These are phyloP conservation scores for Liquidambar formosana DNA, from an alignment of 164 flowering plant species.

Conservation along the genomic window DNA sequence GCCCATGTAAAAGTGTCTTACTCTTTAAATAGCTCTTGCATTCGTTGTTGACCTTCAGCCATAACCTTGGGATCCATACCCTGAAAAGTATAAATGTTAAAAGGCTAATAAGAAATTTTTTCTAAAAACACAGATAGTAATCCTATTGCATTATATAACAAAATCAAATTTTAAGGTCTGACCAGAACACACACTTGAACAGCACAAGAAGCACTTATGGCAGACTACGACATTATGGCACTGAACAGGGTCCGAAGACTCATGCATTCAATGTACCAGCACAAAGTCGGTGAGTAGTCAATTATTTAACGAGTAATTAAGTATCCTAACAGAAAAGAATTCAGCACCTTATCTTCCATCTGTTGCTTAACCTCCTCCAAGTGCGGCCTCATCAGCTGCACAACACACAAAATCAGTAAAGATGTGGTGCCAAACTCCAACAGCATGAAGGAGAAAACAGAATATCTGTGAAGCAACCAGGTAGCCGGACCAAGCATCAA, in stretches of 20 bases:
- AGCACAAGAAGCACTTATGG: no score
- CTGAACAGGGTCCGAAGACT: no score
- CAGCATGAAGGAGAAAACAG: not conserved
- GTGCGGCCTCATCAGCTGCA: slow-evolving; percentile 77
- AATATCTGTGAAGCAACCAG: no score
- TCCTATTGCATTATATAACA: no score
- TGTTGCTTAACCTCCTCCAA: slow-evolving; percentile 65
- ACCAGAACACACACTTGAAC: no score
- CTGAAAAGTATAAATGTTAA: slow-evolving; percentile 34
- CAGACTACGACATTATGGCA: no score
- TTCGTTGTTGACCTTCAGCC: slow-evolving; percentile 52
- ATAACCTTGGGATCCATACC: slow-evolving; percentile 55
- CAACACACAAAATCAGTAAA: not conserved
- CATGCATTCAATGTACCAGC: no score
- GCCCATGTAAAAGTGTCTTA: slow-evolving; percentile 41
- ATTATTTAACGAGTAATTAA: not conserved
- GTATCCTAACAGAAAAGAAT: not conserved
- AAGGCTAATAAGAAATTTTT: slow-evolving; percentile 4
- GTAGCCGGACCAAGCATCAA: no score
- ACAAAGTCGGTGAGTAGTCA: no score
- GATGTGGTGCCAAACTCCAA: not conserved
- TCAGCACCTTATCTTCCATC: slow-evolving; percentile 50
- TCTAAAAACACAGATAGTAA: no score
- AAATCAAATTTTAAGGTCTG: no score
- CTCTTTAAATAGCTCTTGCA: slow-evolving; percentile 67